These are phyloP conservation scores for Candida manassasensis DNA, from an alignment of 805 yeast species.

Conservation along the genomic window DNA sequence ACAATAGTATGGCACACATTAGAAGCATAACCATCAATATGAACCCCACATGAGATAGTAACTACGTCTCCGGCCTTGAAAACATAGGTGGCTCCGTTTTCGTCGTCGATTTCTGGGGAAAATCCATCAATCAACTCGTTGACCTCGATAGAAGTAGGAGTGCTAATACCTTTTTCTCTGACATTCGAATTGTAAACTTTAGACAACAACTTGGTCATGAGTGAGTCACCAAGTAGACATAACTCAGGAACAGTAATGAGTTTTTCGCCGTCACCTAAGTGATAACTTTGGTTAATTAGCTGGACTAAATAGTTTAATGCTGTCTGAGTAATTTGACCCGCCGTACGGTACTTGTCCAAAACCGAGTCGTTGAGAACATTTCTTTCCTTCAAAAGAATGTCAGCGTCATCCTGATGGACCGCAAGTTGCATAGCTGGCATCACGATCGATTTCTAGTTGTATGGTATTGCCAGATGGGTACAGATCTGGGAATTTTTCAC, in stretches of 20 bases:
- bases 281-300: constrained; percentile 72
- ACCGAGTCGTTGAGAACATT: constrained; percentile 60
- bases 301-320: constrained; percentile 61
- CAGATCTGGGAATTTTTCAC: constrained; percentile 3
- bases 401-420: constrained; percentile 69
- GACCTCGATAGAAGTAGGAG: constrained; percentile 85
- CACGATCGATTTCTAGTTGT: neutral
- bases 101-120: constrained; percentile 79
- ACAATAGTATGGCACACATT: constrained; percentile 83
- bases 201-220: constrained; percentile 54
- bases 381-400: constrained; percentile 64
- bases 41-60: constrained; percentile 82
- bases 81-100: constrained; percentile 26
- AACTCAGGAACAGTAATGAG: constrained; percentile 60
- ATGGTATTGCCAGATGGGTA: neutral
- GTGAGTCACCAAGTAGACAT: constrained; percentile 79
- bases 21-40: constrained; percentile 92
- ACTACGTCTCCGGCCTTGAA: constrained; percentile 79
- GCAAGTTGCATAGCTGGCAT: constrained; percentile 58
- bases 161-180: constrained; percentile 86
- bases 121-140: constrained; percentile 75
- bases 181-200: constrained; percentile 58
- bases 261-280: constrained; percentile 40
- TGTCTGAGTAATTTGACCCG: constrained; percentile 86
- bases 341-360: constrained; percentile 78